These are phyloP conservation scores for Azolla pinnata DNA, from an alignment of 75 land plant genomes.

Conservation along the genomic window DNA sequence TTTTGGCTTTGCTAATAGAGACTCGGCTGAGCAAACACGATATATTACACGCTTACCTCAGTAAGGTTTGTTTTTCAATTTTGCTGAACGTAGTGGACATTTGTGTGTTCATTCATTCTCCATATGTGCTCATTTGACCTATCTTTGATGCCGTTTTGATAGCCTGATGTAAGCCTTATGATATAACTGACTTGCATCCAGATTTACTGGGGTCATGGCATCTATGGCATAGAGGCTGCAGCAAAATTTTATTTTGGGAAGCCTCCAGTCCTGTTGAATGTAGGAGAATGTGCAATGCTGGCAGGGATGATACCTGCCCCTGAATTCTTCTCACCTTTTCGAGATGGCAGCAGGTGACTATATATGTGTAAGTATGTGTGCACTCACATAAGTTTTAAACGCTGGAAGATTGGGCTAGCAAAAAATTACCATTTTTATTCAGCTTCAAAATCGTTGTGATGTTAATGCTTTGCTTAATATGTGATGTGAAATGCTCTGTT, in stretches of 20 bases:
- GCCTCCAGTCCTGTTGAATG: conserved; percentile 39
- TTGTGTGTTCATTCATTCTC: too few relatives aligned
- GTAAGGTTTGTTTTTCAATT: conserved; percentile 28
- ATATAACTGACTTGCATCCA: conserved; percentile 17
- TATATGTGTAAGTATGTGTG: too few relatives aligned
- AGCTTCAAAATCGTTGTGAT: neutral
- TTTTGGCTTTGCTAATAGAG: conserved; percentile 48
- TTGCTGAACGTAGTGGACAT: too few relatives aligned
- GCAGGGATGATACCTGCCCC: conserved; percentile 72
- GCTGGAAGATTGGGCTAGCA: too few relatives aligned
- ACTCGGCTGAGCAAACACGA: conserved; percentile 48
- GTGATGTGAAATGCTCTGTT: neutral
- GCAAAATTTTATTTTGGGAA: conserved; percentile 64
- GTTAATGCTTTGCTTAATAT: neutral
- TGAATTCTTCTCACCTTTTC: conserved; percentile 51
- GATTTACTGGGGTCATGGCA: conserved; percentile 79
- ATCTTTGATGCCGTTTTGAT: too few relatives aligned
- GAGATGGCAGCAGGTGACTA: conserved; percentile 54
- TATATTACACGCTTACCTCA: conserved; percentile 39
- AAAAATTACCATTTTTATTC: too few relatives aligned
- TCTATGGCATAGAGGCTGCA: conserved; percentile 59
- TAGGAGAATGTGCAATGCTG: conserved; percentile 65
- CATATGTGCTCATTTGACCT: neutral
- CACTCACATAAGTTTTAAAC: too few relatives aligned
- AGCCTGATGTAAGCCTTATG: too few relatives aligned